These are phyloP conservation scores for Phyllachora maydis DNA, from an alignment of 2,329 filamentous ascomycete genomes.

Conservation along the genomic window DNA sequence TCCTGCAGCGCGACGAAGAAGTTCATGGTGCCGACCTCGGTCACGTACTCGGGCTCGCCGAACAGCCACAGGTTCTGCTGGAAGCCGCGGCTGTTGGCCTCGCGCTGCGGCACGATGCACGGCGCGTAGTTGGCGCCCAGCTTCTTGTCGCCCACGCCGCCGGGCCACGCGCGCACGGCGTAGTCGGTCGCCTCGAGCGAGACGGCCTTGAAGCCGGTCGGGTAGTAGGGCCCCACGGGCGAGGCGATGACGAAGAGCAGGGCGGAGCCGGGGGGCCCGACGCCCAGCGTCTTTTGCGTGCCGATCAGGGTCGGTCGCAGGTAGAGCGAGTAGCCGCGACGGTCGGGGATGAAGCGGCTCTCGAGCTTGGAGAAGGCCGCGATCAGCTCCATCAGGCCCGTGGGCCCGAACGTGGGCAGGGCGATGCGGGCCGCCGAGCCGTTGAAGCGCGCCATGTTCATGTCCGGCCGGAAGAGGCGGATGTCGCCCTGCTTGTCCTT, in stretches of 20 bases:
- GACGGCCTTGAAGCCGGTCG: conserved; percentile 93
- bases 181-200: conserved; percentile 92
- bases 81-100: conserved; percentile 79
- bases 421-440: conserved; percentile 82
- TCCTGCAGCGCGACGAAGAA: conserved; percentile 76
- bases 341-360: conserved; percentile 71
- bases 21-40: conserved; percentile 98
- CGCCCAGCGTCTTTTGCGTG: conserved; percentile 83
- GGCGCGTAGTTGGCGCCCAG: conserved; percentile 98
- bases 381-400: conserved; percentile 63
- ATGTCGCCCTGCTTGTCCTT: conserved; percentile 63
- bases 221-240: conserved; percentile 94
- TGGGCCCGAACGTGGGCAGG: conserved; percentile 63
- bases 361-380: conserved; percentile 63
- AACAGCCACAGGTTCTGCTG: conserved; percentile 99
- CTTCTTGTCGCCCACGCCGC: conserved; percentile 95
- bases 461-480: conserved; percentile 81
- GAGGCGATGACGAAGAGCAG: conserved; percentile 90
- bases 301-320: conserved; percentile 93
- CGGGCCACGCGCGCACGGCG: conserved; percentile 91
- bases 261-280: conserved; percentile 78
- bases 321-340: conserved; percentile 83
- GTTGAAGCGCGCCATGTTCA: conserved; percentile 92
- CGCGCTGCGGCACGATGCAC: conserved; percentile 87
- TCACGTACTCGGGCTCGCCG: conserved; percentile 85